Base-by-base conservation (phyloP, 2,329 filamentous ascomycete genomes). In the Ceratocystis alfenasii region DNA sequence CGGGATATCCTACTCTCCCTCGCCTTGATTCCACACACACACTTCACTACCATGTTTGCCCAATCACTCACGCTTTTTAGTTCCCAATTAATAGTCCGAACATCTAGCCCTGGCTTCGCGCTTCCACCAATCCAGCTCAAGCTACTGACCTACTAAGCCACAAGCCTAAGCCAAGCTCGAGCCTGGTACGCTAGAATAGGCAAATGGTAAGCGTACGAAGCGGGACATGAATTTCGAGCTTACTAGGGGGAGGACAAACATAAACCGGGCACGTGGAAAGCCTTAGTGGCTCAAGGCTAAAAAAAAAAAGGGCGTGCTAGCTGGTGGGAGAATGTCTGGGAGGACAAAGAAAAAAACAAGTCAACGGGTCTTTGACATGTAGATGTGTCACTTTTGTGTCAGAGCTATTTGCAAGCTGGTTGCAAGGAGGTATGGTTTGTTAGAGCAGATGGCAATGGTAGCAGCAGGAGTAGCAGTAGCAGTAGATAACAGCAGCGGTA, bases 321-420 rank as follows among this genome's bases (percentile, higher is more conserved):
- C 46, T 22, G 46, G 6, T 50, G 46, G 6, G n/a, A 22, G 20
- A 12, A 15, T 12, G 48, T 10, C 6, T 20, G 48, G 7, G 20
- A 25, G 48, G 48, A 53, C 20, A 53, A 25, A 53, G 5, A 53
- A 20, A 53, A 17, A 3, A 17, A 30, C 3, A 57, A 33, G 25
- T 17, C 17, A 33, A 12, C 15, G 25, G 53, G 12, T 17, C 33
- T 33, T n/a, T 57, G 53, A 57, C 25, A 57, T 57, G 28, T 30
- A 30, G 25, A 57, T 57, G 8, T 57, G 53, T 30, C 53, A 57
- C 28, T 57, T 57, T 57, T 57, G 53, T 57, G 53, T 30, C 53
- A 57, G 33, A 12, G 17, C 6, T 33, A 17, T 7, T 10, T 7
- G 3, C 33, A 36, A 10, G 10, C 33, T 50, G 15, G 1, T 22